Evolutionary conservation across 345 rosid species (phyloP).

Genomic region (Kandelia obovata): DNA sequence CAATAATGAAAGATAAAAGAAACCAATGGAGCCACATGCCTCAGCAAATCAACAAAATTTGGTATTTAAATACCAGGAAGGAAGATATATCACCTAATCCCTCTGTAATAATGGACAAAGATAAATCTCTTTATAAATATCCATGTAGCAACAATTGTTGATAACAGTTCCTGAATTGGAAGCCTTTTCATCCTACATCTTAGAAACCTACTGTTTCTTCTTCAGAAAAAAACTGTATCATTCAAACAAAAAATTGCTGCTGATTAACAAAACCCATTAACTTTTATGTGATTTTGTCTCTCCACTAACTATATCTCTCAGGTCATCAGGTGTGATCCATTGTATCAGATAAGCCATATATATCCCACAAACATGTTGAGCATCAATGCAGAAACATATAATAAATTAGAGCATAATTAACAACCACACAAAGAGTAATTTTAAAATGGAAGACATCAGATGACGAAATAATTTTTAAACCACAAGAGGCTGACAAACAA

Average conservation of each 20-base stretch:
- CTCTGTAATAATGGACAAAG: too few species aligned
- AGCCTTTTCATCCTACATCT: neutral
- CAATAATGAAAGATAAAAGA: too few species aligned
- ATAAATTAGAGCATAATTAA: neutral
- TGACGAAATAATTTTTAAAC: neutral
- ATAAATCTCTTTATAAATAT: too few species aligned
- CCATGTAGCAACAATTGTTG: too few species aligned
- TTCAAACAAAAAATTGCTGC: neutral
- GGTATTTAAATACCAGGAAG: too few species aligned
- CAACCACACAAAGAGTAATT: neutral
- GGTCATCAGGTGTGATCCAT: conserved; percentile 14
- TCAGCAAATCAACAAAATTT: too few species aligned
- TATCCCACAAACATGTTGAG: neutral
- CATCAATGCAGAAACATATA: neutral
- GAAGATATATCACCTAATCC: too few species aligned
- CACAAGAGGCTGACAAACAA: neutral
- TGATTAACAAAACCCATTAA: neutral
- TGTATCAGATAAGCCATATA: conserved; percentile 9
- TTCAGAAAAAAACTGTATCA: conserved; percentile 6
- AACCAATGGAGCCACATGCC: too few species aligned
- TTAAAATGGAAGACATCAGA: neutral
- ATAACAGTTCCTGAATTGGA: neutral
- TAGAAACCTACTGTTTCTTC: neutral
- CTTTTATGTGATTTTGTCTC: conserved; percentile 2
- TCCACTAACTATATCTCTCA: neutral